Evolutionary conservation across 2,329 filamentous ascomycete species (phyloP).

Genomic region (Purpureocillium takamizusanense): DNA sequence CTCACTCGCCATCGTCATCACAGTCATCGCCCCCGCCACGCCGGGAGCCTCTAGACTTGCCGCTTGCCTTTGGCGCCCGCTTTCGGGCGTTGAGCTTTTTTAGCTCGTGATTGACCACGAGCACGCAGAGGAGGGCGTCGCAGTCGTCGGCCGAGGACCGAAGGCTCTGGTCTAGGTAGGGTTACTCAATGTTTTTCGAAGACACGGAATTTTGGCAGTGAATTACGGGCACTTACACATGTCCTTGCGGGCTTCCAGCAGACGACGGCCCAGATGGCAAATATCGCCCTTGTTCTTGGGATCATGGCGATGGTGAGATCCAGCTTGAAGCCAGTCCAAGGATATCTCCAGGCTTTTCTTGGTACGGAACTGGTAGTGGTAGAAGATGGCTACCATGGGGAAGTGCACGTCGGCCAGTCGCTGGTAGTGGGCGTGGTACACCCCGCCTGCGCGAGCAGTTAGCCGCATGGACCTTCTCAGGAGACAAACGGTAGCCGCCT

Average conservation of each 20-base stretch:
- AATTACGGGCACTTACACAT: slow-evolving; percentile 21
- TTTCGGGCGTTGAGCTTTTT: slow-evolving; percentile 28
- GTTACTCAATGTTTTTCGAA: background rate
- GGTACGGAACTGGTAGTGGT: slow-evolving; percentile 30
- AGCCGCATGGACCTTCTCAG: background rate
- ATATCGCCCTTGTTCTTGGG: slow-evolving; percentile 16
- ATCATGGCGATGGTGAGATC: slow-evolving; percentile 12
- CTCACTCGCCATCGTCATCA: slow-evolving; percentile 16
- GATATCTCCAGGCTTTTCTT: slow-evolving; percentile 30
- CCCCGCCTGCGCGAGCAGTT: slow-evolving; percentile 7
- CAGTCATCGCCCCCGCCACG: slow-evolving; percentile 12
- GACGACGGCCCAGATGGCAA: slow-evolving; percentile 16
- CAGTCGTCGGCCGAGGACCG: slow-evolving; percentile 21
- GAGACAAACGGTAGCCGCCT: background rate
- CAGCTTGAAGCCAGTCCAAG: slow-evolving; percentile 26
- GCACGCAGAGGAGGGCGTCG: slow-evolving; percentile 21
- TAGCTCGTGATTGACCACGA: slow-evolving; percentile 29
- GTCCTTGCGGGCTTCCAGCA: slow-evolving; percentile 22
- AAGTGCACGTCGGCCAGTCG: slow-evolving; percentile 24
- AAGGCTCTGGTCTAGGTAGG: slow-evolving; percentile 18
- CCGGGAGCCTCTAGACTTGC: slow-evolving; percentile 14
- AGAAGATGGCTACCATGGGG: slow-evolving; percentile 28
- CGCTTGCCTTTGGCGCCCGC: slow-evolving; percentile 16
- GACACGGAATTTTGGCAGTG: background rate
- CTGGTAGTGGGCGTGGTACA: slow-evolving; percentile 12